Evolutionary conservation across 2,329 filamentous ascomycete genomes (phyloP).

Genomic region (Macrophomina phaseolina): DNA sequence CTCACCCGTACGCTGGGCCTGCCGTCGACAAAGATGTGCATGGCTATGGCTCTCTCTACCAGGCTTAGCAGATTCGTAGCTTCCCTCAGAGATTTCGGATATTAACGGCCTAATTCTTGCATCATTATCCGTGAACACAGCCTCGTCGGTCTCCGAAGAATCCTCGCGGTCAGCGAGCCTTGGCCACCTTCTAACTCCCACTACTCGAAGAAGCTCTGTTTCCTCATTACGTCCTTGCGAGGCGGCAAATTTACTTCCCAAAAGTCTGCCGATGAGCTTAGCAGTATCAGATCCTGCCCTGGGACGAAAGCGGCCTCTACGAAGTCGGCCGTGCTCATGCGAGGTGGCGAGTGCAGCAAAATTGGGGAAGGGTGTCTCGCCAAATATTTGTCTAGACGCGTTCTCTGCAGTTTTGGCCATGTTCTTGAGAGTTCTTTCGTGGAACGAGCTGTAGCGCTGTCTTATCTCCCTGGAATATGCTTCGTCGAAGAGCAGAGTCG

Average conservation of each 20-base stretch:
- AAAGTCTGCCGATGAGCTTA: not conserved
- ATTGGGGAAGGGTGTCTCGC: no score
- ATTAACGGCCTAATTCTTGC: not conserved
- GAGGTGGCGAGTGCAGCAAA: no score
- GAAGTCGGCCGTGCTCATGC: not conserved
- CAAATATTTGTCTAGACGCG: no score
- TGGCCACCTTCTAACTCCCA: not conserved
- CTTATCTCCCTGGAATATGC: not conserved
- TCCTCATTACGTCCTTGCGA: not conserved
- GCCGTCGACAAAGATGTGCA: not conserved
- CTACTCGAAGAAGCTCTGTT: not conserved
- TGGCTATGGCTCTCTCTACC: not conserved
- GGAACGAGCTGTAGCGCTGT: not conserved
- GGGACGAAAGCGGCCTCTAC: not conserved
- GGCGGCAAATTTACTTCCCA: not conserved
- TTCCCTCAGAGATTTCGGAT: not conserved
- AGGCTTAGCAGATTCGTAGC: no score
- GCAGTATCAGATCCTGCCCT: not conserved
- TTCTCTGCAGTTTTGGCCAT: not conserved
- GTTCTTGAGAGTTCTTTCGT: not conserved
- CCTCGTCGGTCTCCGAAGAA: not conserved
- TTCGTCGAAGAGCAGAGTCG: not conserved
- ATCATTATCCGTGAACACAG: not conserved
- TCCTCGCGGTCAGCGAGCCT: no score
- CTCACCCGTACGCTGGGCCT: not conserved